Conservation (phyloP, 2,329 filamentous ascomycete species). For the Blastomyces silverae region DNA sequence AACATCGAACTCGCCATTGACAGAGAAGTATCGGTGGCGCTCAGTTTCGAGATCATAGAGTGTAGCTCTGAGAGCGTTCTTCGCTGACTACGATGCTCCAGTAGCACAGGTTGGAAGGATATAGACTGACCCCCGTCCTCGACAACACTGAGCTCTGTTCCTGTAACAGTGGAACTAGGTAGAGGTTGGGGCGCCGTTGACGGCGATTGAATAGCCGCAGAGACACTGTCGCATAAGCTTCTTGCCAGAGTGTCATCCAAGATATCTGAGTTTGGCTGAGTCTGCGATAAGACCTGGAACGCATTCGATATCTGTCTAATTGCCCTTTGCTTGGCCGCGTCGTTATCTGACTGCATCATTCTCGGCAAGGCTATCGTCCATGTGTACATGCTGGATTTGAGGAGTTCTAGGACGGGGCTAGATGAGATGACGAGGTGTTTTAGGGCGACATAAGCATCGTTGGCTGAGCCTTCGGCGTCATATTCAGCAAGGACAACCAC, state of each 20-base stretch:
- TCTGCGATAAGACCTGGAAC: slow-evolving; percentile 57
- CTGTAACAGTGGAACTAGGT: slow-evolving; percentile 20
- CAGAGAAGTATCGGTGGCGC: slow-evolving; percentile 37
- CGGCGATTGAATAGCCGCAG: slow-evolving; percentile 40
- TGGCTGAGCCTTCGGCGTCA: slow-evolving; percentile 39
- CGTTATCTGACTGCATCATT: slow-evolving; percentile 76
- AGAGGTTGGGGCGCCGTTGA: slow-evolving; percentile 30
- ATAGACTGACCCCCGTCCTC: slow-evolving; percentile 23
- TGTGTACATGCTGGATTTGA: slow-evolving; percentile 66
- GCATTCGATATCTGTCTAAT: slow-evolving; percentile 71
- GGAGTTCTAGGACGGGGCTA: slow-evolving; percentile 51
- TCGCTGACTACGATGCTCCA: slow-evolving; percentile 60
- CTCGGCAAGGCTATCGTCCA: slow-evolving; percentile 78
- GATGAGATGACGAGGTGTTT: slow-evolving; percentile 58
- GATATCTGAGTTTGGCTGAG: slow-evolving; percentile 58
- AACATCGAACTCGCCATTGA: slow-evolving; percentile 60
- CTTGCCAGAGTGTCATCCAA: slow-evolving; percentile 61
- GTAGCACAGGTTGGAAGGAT: slow-evolving; percentile 55
- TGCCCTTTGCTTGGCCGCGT: slow-evolving; percentile 63
- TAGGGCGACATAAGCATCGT: slow-evolving; percentile 41
- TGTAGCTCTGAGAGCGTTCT: slow-evolving; percentile 57
- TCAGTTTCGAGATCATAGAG: slow-evolving; percentile 52
- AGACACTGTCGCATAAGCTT: slow-evolving; percentile 68
- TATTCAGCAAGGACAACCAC: slow-evolving; percentile 61
- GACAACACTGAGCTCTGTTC: slow-evolving; percentile 29